Percentiles rank a stretch among this genome's conserved stretches.
Evolutionary conservation across 768 basidiomycete species (phyloP).

Genomic region (Butyriboletus loyo): DNA sequence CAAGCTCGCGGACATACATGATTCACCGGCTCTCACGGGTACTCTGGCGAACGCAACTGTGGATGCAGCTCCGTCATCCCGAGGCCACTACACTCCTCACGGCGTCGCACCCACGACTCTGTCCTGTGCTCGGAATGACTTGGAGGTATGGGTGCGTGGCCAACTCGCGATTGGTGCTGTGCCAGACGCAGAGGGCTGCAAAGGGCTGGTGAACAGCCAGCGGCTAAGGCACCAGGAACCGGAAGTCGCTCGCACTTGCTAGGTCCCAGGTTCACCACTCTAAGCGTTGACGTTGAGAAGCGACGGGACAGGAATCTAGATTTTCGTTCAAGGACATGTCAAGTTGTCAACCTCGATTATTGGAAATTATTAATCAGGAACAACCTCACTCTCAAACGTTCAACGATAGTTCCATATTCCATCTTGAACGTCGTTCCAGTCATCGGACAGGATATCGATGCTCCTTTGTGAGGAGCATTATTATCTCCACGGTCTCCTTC

Average conservation of each 20-base stretch:
- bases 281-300: background rate
- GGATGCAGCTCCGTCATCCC: background rate
- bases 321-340: background rate
- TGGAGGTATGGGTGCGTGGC: conserved; percentile 6
- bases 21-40: background rate
- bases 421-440: background rate
- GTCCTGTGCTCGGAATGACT: background rate
- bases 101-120: background rate
- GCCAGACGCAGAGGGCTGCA: conserved; percentile 1
- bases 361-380: background rate
- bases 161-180: conserved; percentile 9
- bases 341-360: background rate
- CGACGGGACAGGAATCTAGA: background rate
- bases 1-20: background rate
- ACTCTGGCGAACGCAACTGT: background rate
- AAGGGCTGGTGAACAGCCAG: conserved; percentile 14
- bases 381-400: background rate
- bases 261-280: background rate
- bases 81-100: background rate
- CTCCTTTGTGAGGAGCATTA: background rate
- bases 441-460: background rate
- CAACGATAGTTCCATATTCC: background rate
- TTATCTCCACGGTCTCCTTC: conserved; percentile 2
- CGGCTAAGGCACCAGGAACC: conserved; percentile 24
- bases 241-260: background rate